phyloP scores from a whole-genome alignment of 23 red algal genomes.

The Gracilariopsis chorda region DNA sequence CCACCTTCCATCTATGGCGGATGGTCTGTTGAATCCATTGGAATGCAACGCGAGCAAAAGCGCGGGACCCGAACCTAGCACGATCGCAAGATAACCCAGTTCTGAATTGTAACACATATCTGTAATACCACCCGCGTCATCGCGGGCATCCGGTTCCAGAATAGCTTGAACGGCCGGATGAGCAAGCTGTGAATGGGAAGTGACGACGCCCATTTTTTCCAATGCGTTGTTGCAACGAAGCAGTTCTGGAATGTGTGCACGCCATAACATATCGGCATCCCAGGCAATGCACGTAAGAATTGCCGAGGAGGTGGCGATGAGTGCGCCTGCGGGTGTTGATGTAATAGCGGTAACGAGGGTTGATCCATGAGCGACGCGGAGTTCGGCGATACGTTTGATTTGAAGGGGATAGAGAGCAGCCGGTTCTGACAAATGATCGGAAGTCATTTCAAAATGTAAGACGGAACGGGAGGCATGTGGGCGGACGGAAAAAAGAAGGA shows the following conservation, averaged over 20 bases:
- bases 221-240: constrained; percentile 46
- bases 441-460: not conserved
- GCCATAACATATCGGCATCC: constrained; percentile 67
- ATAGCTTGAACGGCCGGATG: constrained; percentile 15
- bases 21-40: constrained; percentile 41
- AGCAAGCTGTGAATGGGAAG: not conserved
- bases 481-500: constrained; percentile 37
- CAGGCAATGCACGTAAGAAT: constrained; percentile 67
- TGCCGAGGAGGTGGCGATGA: constrained; percentile 59
- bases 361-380: constrained; percentile 38
- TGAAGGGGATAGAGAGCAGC: constrained; percentile 28
- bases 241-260: constrained; percentile 60
- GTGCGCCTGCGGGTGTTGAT: constrained; percentile 53
- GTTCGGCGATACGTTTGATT: constrained; percentile 22
- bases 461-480: not conserved
- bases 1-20: constrained; percentile 58
- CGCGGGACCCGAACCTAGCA: constrained; percentile 47
- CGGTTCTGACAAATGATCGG: constrained; percentile 16
- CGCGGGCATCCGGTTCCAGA: not conserved
- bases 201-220: constrained; percentile 49
- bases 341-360: constrained; percentile 28
- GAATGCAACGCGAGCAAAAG: constrained; percentile 45
- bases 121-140: constrained; percentile 28
- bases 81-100: constrained; percentile 43
- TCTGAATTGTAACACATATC: constrained; percentile 49